Evolutionary conservation across 208 protist species (phyloP), one percentile per base, ranked within the genome.

Genomic region (Trypanosoma mega): DNA sequence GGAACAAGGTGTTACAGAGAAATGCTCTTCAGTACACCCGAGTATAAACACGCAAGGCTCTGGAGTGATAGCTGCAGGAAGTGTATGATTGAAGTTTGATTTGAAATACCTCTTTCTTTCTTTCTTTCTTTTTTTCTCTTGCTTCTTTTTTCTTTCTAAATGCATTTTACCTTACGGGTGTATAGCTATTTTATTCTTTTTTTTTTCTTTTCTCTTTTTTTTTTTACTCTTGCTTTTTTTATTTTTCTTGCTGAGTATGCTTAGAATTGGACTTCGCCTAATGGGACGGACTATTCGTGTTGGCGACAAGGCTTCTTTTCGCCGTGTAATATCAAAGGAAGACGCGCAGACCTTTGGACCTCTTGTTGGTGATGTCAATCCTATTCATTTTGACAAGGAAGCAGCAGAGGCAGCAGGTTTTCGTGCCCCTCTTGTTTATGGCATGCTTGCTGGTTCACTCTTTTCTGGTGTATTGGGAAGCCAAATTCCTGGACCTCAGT

Each of bases 1-100:
- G 90, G 90, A 96, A 96, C 68, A 96, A 94, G 70, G 78, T 92
- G 11, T 82, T 93, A 80, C 78, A 96, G 60, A 76, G 90, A 18
- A 93, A 96, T 57, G 75, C 75, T 23, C 71, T 93, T 43, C 90
- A 96, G 67, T 96, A 96, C 76, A 92, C 72, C 49, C 69, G 82
- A 23, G 72, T 87, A 33, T 94, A 70, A 76, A 24, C n/a, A n/a
- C n/a, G n/a, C n/a, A n/a, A n/a, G n/a, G n/a, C n/a, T n/a, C n/a
- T n/a, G n/a, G n/a, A n/a, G n/a, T n/a, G n/a, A n/a, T n/a, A n/a
- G n/a, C n/a, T n/a, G n/a, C n/a, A n/a, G n/a, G n/a, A n/a, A n/a
- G n/a, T n/a, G n/a, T n/a, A n/a, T n/a, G n/a, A n/a, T n/a, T n/a
- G n/a, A n/a, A n/a, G n/a, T 12, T 63, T 37, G 30, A n/a, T 56